Evolutionary conservation across 2,329 filamentous ascomycete genomes (phyloP).

Genomic region (Xylaria sp.): DNA sequence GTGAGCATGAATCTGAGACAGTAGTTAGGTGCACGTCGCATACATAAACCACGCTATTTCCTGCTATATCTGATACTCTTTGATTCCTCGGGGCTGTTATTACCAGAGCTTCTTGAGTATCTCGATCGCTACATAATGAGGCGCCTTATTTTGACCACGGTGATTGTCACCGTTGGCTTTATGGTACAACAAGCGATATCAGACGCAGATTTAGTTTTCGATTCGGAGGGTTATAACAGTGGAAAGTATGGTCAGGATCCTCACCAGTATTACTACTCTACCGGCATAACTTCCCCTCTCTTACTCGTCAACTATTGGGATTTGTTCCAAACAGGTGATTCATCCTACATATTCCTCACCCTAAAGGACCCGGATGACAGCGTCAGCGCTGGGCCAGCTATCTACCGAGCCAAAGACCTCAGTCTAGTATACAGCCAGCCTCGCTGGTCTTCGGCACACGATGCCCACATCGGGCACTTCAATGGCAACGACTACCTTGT

Average conservation of each 20-base stretch:
- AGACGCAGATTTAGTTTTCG: conserved; percentile 45
- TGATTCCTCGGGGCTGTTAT: not conserved
- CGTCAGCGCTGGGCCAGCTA: conserved; percentile 49
- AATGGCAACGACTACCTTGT: conserved; percentile 35
- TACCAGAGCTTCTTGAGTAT: not conserved
- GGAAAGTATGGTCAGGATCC: conserved; percentile 47
- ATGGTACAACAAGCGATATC: conserved; percentile 32
- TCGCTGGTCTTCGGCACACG: conserved; percentile 32
- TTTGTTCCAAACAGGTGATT: conserved; percentile 43
- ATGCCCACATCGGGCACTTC: conserved; percentile 32
- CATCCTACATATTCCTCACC: conserved; percentile 51
- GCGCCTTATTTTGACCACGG: conserved; percentile 53
- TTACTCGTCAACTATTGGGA: conserved; percentile 52
- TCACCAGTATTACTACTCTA: conserved; percentile 51
- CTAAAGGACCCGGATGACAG: conserved; percentile 38
- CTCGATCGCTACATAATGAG: conserved; percentile 18
- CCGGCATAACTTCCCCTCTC: conserved; percentile 50
- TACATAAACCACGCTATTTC: not conserved
- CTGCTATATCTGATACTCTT: not conserved
- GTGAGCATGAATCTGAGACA: not conserved
- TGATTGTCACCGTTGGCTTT: conserved; percentile 54
- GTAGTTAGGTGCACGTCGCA: not conserved
- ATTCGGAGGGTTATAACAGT: conserved; percentile 47
- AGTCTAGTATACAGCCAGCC: conserved; percentile 53
- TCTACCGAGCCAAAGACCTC: conserved; percentile 51